Evolutionary conservation across 441 rosid species (phyloP), one percentile per base, ranked within the genome.

Genomic region (Rhodomyrtus psidioides): DNA sequence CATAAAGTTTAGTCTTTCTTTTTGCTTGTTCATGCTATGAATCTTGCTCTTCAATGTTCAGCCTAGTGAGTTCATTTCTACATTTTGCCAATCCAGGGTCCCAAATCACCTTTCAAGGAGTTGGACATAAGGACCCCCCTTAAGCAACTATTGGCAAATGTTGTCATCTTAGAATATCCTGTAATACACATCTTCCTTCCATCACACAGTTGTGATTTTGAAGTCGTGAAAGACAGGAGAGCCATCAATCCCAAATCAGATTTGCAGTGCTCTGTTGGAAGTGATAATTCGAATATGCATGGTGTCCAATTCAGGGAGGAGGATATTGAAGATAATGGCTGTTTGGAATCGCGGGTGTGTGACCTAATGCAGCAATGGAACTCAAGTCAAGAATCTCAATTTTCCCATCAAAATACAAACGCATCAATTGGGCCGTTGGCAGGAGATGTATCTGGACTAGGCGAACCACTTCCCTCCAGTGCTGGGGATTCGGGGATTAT

Each of bases 111-210:
- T 76, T 96, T 93, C 87, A 90, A 82, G 54, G 93, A 94, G 88
- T 85, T 96, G 87, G 92, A 95, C 89, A 88, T 92, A 70, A 91
- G 87, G 88, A 88, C 95, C 85, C 89, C 98, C 34, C 28, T 96
- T 60, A 91, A 94, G 90, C 84, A 90, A 85, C 99, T 93, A 83
- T 91, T 96, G 87, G 91, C 92, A 70, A 85, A 92, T 83, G 58
- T 91, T 57, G 89, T 88, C 81, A 86, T 95, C 75, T 82, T 95
- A 84, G 98, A 97, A 91, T 93, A 95, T 88, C 99, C 99, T 12
- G 95, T 94, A 85, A 93, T 97, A 84, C 92, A 95, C 89, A 95
- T 97, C 51, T 92, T 92, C 88, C 98, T 95, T 75, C 94, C 99
- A 85, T 91, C 94, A 9, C 95, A 90, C 28, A 87, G 86, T 79